A percentile compares a stretch with the other conserved stretches of the same genome.
These are phyloP conservation scores for Fagus sylvatica DNA, from an alignment of 306 rosid species.

Conservation along the genomic window DNA sequence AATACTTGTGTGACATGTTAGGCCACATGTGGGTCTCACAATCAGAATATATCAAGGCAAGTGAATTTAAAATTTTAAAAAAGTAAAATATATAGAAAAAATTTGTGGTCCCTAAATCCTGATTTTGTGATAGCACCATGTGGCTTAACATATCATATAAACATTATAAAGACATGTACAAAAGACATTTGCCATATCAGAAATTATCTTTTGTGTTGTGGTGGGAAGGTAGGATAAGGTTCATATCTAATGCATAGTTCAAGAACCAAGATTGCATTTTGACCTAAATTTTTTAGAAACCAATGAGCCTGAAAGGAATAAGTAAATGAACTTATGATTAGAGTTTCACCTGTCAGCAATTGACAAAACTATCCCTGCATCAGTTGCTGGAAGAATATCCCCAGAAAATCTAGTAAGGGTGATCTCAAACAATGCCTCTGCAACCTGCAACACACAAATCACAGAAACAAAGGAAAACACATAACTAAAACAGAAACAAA, in stretches of 20 bases:
- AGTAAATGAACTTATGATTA: slow-evolving; percentile 19
- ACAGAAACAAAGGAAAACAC: too few relatives aligned
- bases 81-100: background rate
- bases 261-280: too few relatives aligned
- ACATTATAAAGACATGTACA: background rate
- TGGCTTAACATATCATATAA: background rate
- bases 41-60: background rate
- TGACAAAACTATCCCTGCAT: slow-evolving; percentile 79
- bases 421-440: slow-evolving; percentile 86
- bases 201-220: background rate
- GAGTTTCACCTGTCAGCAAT: slow-evolving; percentile 76
- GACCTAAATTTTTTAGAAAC: background rate
- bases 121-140: background rate
- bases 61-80: background rate
- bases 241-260: background rate
- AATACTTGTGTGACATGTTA: background rate
- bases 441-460: slow-evolving; percentile 51
- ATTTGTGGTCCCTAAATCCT: background rate
- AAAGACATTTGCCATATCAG: background rate
- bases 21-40: background rate
- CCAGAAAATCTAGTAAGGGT: slow-evolving; percentile 96
- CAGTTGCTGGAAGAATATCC: slow-evolving; percentile 73
- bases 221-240: background rate
- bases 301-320: slow-evolving; percentile 10
- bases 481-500: slow-evolving; percentile 19